Evolutionary conservation across 345 rosid species (phyloP).

Genomic region (Eucalyptus camaldulensis): DNA sequence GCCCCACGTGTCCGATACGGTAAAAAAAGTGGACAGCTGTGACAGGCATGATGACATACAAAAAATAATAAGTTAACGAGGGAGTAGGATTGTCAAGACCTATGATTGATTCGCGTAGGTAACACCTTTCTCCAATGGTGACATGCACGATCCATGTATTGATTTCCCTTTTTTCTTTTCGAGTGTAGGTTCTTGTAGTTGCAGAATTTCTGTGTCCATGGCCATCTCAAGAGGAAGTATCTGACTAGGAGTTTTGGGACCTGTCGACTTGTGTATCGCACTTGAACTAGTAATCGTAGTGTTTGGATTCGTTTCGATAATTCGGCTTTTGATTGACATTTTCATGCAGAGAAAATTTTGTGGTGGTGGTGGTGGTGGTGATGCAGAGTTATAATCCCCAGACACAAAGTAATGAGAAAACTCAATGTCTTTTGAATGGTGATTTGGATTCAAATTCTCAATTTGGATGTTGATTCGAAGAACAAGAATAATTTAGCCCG

Average conservation of each 20-base stretch:
- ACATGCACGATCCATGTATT: too few species aligned
- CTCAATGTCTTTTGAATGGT: not conserved
- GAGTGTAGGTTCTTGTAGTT: not conserved
- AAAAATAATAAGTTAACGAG: not conserved
- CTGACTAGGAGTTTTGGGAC: not conserved
- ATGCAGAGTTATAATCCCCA: not conserved
- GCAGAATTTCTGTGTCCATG: not conserved
- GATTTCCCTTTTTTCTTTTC: not conserved
- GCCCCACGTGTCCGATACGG: not conserved
- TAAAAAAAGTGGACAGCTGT: not conserved
- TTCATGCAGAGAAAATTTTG: not conserved
- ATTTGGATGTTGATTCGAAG: not conserved
- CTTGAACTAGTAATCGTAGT: not conserved
- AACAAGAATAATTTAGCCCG: not conserved
- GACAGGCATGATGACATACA: not conserved
- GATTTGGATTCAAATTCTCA: not conserved
- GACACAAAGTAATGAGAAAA: not conserved
- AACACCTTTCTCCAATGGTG: not conserved
- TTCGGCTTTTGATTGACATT: not conserved
- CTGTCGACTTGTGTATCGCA: not conserved
- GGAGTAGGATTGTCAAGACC: not conserved
- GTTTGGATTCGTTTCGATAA: not conserved
- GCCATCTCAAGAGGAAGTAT: not conserved
- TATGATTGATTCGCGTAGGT: not conserved
- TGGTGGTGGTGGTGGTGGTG: not conserved